Percentiles rank a stretch among this genome's conserved stretches.
phyloP scores from a whole-genome alignment of 306 rosid species.

The Hippophae rhamnoides region DNA sequence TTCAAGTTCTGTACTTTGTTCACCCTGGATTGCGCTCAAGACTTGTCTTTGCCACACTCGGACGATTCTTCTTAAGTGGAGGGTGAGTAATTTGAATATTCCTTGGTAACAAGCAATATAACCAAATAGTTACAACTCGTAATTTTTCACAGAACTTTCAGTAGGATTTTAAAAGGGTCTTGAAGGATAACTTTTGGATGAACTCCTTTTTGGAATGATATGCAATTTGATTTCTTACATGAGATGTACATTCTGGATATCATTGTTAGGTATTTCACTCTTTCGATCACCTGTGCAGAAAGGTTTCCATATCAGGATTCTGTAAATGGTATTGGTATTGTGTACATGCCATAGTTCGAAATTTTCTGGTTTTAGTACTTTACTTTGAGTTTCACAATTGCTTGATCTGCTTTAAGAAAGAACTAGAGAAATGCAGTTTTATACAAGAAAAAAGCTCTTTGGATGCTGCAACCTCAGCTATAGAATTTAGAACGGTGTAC shows the following conservation, averaged over 20 bases:
- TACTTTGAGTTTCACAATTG: too few relatives aligned
- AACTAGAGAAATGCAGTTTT: too few relatives aligned
- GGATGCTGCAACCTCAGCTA: too few relatives aligned
- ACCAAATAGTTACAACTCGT: neutral
- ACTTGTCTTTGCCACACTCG: conserved; percentile 74
- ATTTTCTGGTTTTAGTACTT: too few relatives aligned
- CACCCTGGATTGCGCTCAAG: conserved; percentile 93
- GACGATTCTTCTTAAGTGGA: conserved; percentile 76
- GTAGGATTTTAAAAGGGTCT: neutral
- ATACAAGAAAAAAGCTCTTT: neutral
- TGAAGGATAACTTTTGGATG: neutral
- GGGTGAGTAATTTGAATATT: conserved; percentile 46
- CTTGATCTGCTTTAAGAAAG: too few relatives aligned
- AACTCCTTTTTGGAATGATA: neutral
- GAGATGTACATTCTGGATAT: neutral
- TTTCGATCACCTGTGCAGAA: neutral
- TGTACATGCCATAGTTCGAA: too few relatives aligned
- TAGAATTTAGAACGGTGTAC: too few relatives aligned
- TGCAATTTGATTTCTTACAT: neutral
- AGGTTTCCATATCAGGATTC: neutral
- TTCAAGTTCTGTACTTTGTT: conserved; percentile 65
- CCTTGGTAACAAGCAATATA: neutral
- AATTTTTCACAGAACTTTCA: neutral
- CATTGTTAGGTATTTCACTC: neutral
- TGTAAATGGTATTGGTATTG: neutral